These are phyloP conservation scores for Schizosaccharomyces versatilis DNA, from an alignment of 1,139 yeast genomes.

Conservation along the genomic window DNA sequence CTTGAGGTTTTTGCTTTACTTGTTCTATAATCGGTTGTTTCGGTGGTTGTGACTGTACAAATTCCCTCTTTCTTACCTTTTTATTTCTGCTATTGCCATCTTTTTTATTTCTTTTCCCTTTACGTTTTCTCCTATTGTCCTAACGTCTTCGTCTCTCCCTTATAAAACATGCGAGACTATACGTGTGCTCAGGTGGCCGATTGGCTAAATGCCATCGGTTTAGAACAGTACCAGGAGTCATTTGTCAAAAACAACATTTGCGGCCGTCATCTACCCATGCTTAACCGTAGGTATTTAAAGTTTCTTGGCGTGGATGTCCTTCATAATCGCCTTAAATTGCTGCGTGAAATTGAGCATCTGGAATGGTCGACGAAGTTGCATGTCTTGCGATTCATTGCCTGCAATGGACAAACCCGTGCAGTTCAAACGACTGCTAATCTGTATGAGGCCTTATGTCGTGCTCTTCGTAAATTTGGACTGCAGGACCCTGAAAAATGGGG, in stretches of 20 bases:
- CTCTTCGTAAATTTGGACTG: background rate
- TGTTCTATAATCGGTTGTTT: too few species aligned
- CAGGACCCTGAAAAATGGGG: background rate
- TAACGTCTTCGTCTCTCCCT: too few species aligned
- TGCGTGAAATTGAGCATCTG: background rate
- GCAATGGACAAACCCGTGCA: background rate
- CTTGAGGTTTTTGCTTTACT: too few species aligned
- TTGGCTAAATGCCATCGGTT: background rate
- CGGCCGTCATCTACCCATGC: background rate
- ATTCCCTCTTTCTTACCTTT: too few species aligned
- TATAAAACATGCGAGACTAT: background rate
- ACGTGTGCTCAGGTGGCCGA: background rate
- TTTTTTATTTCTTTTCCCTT: too few species aligned
- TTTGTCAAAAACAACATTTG: background rate
- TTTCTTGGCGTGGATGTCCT: background rate
- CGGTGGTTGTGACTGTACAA: too few species aligned
- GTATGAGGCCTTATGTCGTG: background rate
- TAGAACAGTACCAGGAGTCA: background rate
- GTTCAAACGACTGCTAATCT: background rate
- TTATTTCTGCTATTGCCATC: too few species aligned
- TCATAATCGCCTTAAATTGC: background rate
- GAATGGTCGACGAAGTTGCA: background rate
- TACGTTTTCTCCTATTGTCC: too few species aligned
- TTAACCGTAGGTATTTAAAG: background rate
- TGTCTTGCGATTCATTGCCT: background rate